Evolutionary conservation across 805 yeast species (phyloP).

Genomic region (Teunomyces cretensis): DNA sequence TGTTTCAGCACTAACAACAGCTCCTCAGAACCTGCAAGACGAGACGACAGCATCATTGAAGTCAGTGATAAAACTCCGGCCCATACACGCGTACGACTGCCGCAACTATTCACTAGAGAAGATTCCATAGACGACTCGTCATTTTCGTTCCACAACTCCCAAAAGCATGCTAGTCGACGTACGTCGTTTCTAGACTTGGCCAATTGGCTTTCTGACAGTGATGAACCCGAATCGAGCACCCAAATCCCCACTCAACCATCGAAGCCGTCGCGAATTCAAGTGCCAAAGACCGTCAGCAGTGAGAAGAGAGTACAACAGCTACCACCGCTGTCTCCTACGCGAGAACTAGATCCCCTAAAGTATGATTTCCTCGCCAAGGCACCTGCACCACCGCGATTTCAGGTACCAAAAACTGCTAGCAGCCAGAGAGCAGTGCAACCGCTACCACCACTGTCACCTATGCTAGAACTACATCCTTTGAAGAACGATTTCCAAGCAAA

Average conservation of each 20-base stretch:
- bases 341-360: not conserved
- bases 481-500: not conserved
- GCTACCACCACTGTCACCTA: not conserved
- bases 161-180: not conserved
- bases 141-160: slow-evolving; percentile 13
- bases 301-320: not conserved
- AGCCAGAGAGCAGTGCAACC: not conserved
- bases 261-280: not conserved
- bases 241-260: not conserved
- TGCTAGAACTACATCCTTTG: not conserved
- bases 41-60: not conserved
- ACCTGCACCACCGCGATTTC: not conserved
- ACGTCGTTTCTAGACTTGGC: slow-evolving; percentile 15
- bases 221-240: not conserved
- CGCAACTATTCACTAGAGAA: not conserved
- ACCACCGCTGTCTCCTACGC: not conserved
- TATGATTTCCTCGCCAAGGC: not conserved
- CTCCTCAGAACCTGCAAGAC: slow-evolving; percentile 1
- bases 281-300: not conserved
- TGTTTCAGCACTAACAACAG: slow-evolving; percentile 1
- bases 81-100: not conserved
- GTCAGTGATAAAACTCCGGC: not conserved
- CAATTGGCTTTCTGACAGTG: slow-evolving; percentile 25
- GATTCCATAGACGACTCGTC: slow-evolving; percentile 19
- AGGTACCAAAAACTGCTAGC: not conserved